Evolutionary conservation across 805 yeast species (phyloP), one percentile per base, ranked within the genome.

Genomic region (Starmerella asiatica): DNA sequence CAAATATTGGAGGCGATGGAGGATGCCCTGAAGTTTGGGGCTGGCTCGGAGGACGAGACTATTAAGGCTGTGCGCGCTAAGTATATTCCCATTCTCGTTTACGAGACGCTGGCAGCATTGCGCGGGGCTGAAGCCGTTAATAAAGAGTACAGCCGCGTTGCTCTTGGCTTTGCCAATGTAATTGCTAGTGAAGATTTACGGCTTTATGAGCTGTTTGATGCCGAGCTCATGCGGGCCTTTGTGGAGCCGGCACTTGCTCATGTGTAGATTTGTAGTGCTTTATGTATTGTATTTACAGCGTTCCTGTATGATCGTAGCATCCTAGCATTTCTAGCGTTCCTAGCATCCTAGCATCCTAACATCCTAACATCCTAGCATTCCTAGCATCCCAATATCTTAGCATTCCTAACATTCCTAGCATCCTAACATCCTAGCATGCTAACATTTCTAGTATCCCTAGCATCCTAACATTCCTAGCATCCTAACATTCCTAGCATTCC

Each of bases 51-150:
- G 15, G 27, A 5, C 34, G 36, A 29, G 6, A 15, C 15, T 4
- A 15, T 6, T 30, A 16, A 26, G 17, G 64, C 58, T 3, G 62
- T 81, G 37, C 70, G 93, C 52, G 64, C 74, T 9, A 57, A 74
- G 16, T 85, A 83, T 57, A 69, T 83, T 5, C 94, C 96, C 14
- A 70, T 69, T 47, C 57, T 84, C 40, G 67, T 83, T 27, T 71
- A 79, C 40, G 81, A 79, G 49, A 61, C 80, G 37, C 72, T 80
- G 48, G 71, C 70, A 34, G 69, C 79, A 11, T 58, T 72, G 32
- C 56, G 60, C 36, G 36, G 43, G 9, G 43, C 57, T 19, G 61
- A 65, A 27, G 16, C 26, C 34, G 4, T 20, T 14, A 21, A 17
- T 15, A 52, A 57, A n/a, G 63, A 63, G 32, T 73, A 75, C 47